A percentile compares a stretch with the other conserved stretches of the same genome.
Conservation (phyloP, 768 basidiomycete genomes). For the Porpolomopsis calyptriformis region DNA sequence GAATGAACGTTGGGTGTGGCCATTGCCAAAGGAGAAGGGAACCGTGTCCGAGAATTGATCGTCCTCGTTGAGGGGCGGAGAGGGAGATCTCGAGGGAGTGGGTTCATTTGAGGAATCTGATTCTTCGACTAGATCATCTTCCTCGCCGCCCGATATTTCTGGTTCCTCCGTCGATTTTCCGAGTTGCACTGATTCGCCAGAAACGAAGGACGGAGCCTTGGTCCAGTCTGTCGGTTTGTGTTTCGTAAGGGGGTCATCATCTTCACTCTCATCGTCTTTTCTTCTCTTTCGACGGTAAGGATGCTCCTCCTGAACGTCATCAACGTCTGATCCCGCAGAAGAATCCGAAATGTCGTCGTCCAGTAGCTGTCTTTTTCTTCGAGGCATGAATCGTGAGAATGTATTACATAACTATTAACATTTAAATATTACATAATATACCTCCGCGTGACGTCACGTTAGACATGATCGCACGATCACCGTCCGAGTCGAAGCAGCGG, state of each 20-base stretch:
- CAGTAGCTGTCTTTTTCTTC: slow-evolving; percentile 65
- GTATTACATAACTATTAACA: no score
- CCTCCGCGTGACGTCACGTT: no score
- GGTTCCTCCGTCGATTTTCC: slow-evolving; percentile 27
- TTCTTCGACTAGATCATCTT: slow-evolving; percentile 27
- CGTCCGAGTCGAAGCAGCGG: no score
- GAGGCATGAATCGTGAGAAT: no score
- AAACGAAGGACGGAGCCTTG: slow-evolving; percentile 67
- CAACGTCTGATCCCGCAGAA: slow-evolving; percentile 44
- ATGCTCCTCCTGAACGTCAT: slow-evolving; percentile 38
- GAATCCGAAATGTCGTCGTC: slow-evolving; percentile 67
- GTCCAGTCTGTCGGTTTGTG: slow-evolving; percentile 52
- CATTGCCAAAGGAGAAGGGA: slow-evolving; percentile 32
- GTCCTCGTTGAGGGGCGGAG: slow-evolving; percentile 39
- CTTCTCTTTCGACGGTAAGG: slow-evolving; percentile 66
- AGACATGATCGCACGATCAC: no score
- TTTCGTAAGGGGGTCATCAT: slow-evolving; percentile 26
- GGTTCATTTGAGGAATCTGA: slow-evolving; percentile 27
- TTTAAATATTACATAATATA: no score
- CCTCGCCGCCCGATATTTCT: slow-evolving; percentile 23
- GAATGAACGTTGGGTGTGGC: slow-evolving; percentile 29
- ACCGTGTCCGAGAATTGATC: slow-evolving; percentile 27
- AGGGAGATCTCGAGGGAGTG: slow-evolving; percentile 39
- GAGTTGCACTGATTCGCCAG: slow-evolving; percentile 41
- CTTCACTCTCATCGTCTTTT: slow-evolving; percentile 60